Evolutionary conservation across 2,329 filamentous ascomycete genomes (phyloP).

Genomic region (Pezicula neosporulosa): DNA sequence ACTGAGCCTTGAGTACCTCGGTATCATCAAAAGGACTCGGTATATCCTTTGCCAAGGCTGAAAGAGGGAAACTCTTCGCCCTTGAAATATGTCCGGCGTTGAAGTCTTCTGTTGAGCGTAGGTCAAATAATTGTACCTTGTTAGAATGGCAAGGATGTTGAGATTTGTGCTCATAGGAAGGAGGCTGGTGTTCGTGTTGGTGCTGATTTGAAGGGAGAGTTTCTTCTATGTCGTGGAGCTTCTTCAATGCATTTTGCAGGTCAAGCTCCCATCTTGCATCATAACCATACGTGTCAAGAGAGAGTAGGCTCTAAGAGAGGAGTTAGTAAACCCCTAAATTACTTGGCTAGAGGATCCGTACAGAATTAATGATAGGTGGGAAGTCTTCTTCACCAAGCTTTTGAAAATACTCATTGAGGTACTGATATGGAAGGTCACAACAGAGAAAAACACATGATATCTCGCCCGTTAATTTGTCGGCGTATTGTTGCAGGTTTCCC

Average conservation of each 20-base stretch:
- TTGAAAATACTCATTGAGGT: conserved; percentile 55
- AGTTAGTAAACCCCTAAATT: neutral
- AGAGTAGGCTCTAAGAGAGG: neutral
- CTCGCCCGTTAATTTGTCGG: conserved; percentile 31
- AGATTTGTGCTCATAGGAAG: neutral
- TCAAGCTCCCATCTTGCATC: neutral
- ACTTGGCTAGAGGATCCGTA: conserved; percentile 19
- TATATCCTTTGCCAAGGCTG: too few species aligned
- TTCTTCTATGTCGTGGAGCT: neutral
- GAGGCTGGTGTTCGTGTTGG: neutral
- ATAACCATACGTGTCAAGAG: neutral
- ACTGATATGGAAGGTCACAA: conserved; percentile 61
- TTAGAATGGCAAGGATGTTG: neutral
- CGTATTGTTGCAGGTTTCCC: too few species aligned
- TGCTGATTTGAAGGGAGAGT: neutral
- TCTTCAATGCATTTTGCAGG: neutral
- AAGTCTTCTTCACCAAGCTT: conserved; percentile 48
- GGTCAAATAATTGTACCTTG: neutral
- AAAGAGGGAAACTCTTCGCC: too few species aligned
- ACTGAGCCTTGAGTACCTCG: too few species aligned
- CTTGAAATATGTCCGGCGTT: too few species aligned
- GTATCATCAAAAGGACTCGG: too few species aligned
- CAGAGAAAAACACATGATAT: conserved; percentile 55
- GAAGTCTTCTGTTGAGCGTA: neutral
- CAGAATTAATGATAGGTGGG: conserved; percentile 43